Conservation (phyloP, 352 stramenopile genomes). For the Phytopythium montanum region DNA sequence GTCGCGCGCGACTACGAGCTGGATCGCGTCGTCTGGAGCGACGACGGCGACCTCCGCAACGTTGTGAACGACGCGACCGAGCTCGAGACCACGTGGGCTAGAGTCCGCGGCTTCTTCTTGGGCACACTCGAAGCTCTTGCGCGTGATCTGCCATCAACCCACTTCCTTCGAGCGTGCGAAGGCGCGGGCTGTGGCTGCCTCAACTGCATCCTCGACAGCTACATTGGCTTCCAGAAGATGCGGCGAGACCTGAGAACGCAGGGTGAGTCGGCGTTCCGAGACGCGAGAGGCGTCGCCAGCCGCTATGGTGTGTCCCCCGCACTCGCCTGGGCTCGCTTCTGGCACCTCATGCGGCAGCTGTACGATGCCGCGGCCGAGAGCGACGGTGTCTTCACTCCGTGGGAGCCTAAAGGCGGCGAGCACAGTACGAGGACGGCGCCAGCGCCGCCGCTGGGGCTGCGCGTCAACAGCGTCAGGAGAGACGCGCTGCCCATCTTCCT, state of each 20-base stretch:
- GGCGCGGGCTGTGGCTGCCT: conserved; percentile 74
- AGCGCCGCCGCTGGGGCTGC: conserved; percentile 32
- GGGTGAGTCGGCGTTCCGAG: background rate
- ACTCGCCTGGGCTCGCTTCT: conserved; percentile 73
- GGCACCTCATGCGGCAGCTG: conserved; percentile 79
- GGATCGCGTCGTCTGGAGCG: conserved; percentile 62
- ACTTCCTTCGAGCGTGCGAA: conserved; percentile 68
- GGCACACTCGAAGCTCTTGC: conserved; percentile 62
- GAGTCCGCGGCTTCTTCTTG: conserved; percentile 58
- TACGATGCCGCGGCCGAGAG: conserved; percentile 65
- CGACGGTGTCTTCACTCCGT: conserved; percentile 55
- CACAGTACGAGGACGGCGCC: conserved; percentile 23
- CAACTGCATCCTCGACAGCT: conserved; percentile 81
- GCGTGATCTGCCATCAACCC: conserved; percentile 34
- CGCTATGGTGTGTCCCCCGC: conserved; percentile 45
- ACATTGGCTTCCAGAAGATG: conserved; percentile 80
- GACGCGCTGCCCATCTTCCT: conserved; percentile 61
- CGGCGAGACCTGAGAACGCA: conserved; percentile 31
- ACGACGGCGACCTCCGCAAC: conserved; percentile 61
- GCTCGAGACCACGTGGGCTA: conserved; percentile 58
- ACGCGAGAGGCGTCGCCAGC: background rate
- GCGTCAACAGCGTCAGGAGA: conserved; percentile 36
- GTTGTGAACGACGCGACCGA: conserved; percentile 64
- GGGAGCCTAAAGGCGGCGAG: conserved; percentile 25
- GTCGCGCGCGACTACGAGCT: conserved; percentile 76